phyloP scores from a whole-genome alignment of 2,329 filamentous ascomycete genomes.

The Curvularia eragrostidis region DNA sequence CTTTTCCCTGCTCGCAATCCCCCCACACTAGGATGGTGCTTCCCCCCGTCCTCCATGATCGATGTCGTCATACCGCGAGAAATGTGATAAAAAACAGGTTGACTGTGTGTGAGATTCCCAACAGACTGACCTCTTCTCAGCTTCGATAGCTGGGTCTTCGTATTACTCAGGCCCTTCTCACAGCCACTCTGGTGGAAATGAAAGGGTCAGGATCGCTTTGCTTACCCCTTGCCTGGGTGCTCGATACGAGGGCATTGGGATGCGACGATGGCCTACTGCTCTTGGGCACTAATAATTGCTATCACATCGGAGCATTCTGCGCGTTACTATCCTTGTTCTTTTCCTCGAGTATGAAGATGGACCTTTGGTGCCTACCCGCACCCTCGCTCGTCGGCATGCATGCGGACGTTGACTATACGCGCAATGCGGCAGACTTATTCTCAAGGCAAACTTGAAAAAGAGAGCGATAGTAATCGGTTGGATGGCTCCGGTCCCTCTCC shows the following conservation, averaged over 20 bases:
- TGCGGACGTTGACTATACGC: constrained; percentile 8
- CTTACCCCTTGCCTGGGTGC: background rate
- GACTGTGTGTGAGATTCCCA: background rate
- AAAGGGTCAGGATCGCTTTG: constrained; percentile 2
- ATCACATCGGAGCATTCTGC: constrained; percentile 5
- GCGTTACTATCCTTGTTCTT: background rate
- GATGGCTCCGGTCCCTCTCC: background rate
- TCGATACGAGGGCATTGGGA: constrained; percentile 1
- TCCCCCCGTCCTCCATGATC: background rate
- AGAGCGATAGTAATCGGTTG: constrained; percentile 1
- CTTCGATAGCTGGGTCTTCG: background rate
- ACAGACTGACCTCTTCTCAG: background rate
- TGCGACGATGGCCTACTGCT: background rate
- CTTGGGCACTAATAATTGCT: constrained; percentile 4
- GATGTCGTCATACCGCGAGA: constrained; percentile 8
- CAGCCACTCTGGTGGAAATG: constrained; percentile 9
- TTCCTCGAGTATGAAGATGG: constrained; percentile 1
- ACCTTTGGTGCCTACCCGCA: background rate
- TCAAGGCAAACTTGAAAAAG: constrained; percentile 4
- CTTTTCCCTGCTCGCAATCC: constrained; percentile 4
- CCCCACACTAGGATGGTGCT: constrained; percentile 13
- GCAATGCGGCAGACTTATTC: constrained; percentile 6
- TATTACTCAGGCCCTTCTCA: background rate
- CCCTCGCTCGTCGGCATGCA: constrained; percentile 3
- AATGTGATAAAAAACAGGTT: background rate